Percentiles rank a stretch among this genome's conserved stretches.
Evolutionary conservation across 2,329 filamentous ascomycete genomes (phyloP).

Genomic region (Aurifilum marmelostoma): DNA sequence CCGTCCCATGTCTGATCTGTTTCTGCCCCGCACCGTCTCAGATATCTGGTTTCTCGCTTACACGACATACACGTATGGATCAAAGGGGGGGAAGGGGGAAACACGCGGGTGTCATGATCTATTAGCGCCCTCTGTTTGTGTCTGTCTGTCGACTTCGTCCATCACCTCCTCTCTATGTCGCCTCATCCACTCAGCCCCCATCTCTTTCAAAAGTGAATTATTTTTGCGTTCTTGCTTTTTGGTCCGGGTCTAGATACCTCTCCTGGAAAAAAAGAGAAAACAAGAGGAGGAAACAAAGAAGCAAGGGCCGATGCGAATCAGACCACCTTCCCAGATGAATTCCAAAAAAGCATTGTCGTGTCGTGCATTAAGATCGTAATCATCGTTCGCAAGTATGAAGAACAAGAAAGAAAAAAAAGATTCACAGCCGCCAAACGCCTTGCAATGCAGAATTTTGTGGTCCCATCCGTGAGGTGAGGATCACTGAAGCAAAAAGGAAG

Average conservation of each 20-base stretch:
- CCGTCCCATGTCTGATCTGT: background rate
- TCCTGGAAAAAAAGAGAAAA: background rate
- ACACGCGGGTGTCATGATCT: background rate
- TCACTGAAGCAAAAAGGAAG: background rate
- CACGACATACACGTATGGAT: background rate
- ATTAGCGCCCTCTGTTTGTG: background rate
- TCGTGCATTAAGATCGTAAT: slow-evolving; percentile 12
- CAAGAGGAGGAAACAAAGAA: background rate
- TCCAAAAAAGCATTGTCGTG: background rate
- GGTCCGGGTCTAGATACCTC: background rate
- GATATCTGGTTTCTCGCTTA: background rate
- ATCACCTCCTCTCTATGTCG: background rate
- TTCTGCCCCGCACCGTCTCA: background rate
- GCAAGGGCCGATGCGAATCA: background rate
- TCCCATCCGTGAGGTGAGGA: background rate
- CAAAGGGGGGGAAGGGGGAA: background rate
- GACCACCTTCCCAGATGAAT: background rate
- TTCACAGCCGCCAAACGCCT: slow-evolving; percentile 19
- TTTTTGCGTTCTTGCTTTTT: background rate
- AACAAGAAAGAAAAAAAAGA: background rate
- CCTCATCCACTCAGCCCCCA: background rate
- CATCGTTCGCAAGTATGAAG: slow-evolving; percentile 3
- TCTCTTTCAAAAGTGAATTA: background rate
- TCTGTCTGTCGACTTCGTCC: background rate
- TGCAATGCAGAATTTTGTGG: slow-evolving; percentile 22